phyloP scores from a whole-genome alignment of 2,329 filamentous ascomycete species.

The Setomelanomma holmii region DNA sequence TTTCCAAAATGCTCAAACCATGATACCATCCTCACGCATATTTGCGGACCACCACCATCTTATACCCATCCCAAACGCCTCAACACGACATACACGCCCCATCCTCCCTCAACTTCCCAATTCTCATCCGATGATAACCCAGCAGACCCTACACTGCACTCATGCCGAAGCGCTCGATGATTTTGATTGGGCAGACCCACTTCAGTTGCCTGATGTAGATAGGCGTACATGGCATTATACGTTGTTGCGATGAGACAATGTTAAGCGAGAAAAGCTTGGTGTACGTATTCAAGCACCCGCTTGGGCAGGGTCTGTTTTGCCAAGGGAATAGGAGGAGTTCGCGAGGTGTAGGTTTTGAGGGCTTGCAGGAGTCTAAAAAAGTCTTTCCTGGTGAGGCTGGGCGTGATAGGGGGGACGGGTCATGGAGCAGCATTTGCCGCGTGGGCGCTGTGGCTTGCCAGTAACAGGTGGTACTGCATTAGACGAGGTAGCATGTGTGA shows the following conservation, averaged over 20 bases:
- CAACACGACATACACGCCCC: background rate
- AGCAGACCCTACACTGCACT: background rate
- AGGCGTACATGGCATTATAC: conserved; percentile 16
- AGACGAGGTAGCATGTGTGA: too few species aligned
- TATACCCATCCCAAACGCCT: background rate
- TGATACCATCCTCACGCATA: too few species aligned
- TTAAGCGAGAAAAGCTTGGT: conserved; percentile 7
- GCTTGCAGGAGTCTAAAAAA: background rate
- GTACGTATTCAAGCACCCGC: background rate
- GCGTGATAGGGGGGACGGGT: too few species aligned
- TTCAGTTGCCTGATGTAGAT: conserved; percentile 3
- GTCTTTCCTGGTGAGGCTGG: too few species aligned
- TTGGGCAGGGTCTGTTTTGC: background rate
- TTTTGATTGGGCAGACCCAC: conserved; percentile 3
- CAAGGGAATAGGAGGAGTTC: too few species aligned
- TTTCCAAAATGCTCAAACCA: background rate
- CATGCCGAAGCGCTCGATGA: background rate
- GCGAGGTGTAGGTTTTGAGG: too few species aligned
- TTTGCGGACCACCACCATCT: background rate
- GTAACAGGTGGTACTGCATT: too few species aligned
- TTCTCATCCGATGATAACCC: conserved; percentile 7
- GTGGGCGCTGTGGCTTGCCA: too few species aligned
- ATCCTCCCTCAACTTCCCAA: background rate
- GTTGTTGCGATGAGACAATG: conserved; percentile 13
- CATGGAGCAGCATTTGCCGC: too few species aligned